phyloP scores from a whole-genome alignment of 805 yeast species.

The Metschnikowia noctiluminum region DNA sequence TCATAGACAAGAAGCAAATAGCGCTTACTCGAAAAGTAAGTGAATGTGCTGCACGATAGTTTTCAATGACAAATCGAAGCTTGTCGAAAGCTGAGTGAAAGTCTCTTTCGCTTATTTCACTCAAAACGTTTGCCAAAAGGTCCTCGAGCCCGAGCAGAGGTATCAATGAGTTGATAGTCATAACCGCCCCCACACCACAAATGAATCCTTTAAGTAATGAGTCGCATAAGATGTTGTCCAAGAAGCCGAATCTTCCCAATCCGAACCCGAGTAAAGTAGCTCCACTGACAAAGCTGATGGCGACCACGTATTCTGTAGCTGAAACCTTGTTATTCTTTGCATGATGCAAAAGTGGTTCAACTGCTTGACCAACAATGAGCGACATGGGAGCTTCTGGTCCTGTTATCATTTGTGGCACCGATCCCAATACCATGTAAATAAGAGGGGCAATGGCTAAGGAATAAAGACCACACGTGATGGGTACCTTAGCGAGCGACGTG shows the following conservation, averaged over 20 bases:
- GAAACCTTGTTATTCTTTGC: conserved; percentile 28
- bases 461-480: conserved; percentile 37
- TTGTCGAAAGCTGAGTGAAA: conserved; percentile 68
- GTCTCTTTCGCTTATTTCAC: conserved; percentile 32
- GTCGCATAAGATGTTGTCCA: conserved; percentile 41
- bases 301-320: conserved; percentile 24
- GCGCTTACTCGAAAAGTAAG: conserved; percentile 64
- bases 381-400: conserved; percentile 48
- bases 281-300: conserved; percentile 72
- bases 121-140: conserved; percentile 37
- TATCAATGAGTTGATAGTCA: conserved; percentile 60
- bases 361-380: conserved; percentile 45
- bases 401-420: conserved; percentile 46
- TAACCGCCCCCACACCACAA: conserved; percentile 43
- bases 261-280: conserved; percentile 35
- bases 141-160: conserved; percentile 65
- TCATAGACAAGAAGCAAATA: conserved; percentile 46
- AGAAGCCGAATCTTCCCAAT: conserved; percentile 27
- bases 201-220: conserved; percentile 43
- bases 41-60: conserved; percentile 47
- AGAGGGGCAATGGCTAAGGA: conserved; percentile 40
- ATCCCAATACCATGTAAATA: conserved; percentile 40
- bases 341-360: conserved; percentile 41
- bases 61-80: conserved; percentile 49
- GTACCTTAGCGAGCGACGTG: conserved; percentile 41